A percentile compares a stretch with the other conserved stretches of the same genome.
These are phyloP conservation scores for Suhomyces pyralidae DNA, from an alignment of 805 yeast genomes.

Conservation along the genomic window DNA sequence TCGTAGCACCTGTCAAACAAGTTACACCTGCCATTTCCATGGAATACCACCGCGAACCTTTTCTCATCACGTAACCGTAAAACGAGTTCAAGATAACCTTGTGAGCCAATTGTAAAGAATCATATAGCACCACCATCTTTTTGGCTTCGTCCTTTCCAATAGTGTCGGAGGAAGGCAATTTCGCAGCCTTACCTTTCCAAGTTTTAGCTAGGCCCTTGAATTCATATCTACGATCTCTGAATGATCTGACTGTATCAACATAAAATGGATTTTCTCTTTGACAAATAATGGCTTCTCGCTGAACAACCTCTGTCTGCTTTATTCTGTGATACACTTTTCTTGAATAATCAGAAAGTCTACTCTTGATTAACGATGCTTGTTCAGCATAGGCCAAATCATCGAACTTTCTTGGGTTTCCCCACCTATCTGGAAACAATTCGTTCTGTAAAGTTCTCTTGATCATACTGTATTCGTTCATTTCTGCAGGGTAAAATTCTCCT, in stretches of 20 bases:
- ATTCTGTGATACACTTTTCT: constrained; percentile 79
- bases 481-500: constrained; percentile 92
- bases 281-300: constrained; percentile 90
- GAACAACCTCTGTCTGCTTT: constrained; percentile 78
- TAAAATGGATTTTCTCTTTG: constrained; percentile 98
- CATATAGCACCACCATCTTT: constrained; percentile 90
- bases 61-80: constrained; percentile 98
- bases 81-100: constrained; percentile 95
- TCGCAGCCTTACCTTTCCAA: constrained; percentile 80
- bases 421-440: constrained; percentile 69
- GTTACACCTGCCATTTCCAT: constrained; percentile 99
- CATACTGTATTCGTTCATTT: constrained; percentile 87
- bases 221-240: constrained; percentile 94
- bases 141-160: constrained; percentile 81
- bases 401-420: constrained; percentile 59
- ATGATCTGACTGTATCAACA: constrained; percentile 88
- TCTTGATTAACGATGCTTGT: constrained; percentile 72
- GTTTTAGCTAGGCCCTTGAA: constrained; percentile 90
- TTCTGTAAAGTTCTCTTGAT: constrained; percentile 76
- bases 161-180: constrained; percentile 47
- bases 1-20: constrained; percentile 95
- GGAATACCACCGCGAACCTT: constrained; percentile 98
- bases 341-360: constrained; percentile 79
- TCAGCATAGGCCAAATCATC: constrained; percentile 75
- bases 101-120: constrained; percentile 93